Conservation (phyloP, 1,139 yeast species). For the Candida sp. region DNA sequence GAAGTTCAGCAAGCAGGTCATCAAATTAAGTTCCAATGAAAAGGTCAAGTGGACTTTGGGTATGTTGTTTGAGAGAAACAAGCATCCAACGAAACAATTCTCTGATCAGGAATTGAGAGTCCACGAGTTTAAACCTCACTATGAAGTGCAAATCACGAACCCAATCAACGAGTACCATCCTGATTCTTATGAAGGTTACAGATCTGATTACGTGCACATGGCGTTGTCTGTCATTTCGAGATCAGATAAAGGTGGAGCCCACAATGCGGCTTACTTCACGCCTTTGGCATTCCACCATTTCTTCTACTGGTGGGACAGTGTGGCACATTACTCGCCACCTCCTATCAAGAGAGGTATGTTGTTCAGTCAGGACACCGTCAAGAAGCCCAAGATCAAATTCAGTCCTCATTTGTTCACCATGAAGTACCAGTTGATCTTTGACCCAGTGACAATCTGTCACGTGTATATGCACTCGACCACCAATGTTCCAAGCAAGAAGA, state of each 20-base stretch:
- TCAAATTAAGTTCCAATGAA: slow-evolving; percentile 42
- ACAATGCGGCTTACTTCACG: slow-evolving; percentile 77
- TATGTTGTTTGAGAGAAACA: slow-evolving; percentile 44
- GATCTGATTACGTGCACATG: slow-evolving; percentile 82
- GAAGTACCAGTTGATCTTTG: slow-evolving; percentile 75
- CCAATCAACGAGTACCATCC: slow-evolving; percentile 46
- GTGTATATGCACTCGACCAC: slow-evolving; percentile 57
- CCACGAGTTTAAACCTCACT: slow-evolving; percentile 41
- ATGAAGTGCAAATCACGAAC: slow-evolving; percentile 45
- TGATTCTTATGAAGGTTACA: slow-evolving; percentile 81
- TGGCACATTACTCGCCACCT: slow-evolving; percentile 70
- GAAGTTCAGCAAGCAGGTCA: slow-evolving; percentile 41
- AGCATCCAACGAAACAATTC: slow-evolving; percentile 18
- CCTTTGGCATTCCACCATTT: slow-evolving; percentile 74
- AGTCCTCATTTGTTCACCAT: slow-evolving; percentile 81
- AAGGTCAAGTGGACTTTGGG: slow-evolving; percentile 49
- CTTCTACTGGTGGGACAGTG: slow-evolving; percentile 82
- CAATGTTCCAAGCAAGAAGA: slow-evolving; percentile 41
- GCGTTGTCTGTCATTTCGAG: slow-evolving; percentile 56
- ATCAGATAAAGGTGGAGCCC: slow-evolving; percentile 40
- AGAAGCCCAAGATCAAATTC: slow-evolving; percentile 56
- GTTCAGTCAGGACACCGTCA: slow-evolving; percentile 42
- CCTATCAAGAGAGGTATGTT: slow-evolving; percentile 79
- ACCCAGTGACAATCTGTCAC: slow-evolving; percentile 78
- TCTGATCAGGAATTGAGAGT: slow-evolving; percentile 39